These are phyloP conservation scores for Fusarium sp. DNA, from an alignment of 2,329 filamentous ascomycete genomes.

Conservation along the genomic window DNA sequence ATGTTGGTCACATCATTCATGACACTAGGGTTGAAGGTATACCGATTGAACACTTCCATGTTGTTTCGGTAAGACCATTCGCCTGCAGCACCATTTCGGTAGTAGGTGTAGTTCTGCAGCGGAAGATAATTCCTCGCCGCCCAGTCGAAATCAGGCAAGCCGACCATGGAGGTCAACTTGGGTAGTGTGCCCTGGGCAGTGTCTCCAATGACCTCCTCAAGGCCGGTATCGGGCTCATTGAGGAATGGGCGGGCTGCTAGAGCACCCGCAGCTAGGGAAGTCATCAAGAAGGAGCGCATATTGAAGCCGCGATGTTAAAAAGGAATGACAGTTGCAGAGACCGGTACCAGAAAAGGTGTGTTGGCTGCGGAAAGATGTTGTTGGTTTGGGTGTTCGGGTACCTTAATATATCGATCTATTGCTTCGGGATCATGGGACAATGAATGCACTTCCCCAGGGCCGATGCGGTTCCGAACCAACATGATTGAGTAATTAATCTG, in stretches of 20 bases:
- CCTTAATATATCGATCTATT: background rate
- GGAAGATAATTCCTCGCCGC: constrained; percentile 59
- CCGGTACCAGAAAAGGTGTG: background rate
- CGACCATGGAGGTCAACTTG: constrained; percentile 54
- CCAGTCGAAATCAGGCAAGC: constrained; percentile 63
- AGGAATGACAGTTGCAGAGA: background rate
- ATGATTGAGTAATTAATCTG: background rate
- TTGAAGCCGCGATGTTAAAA: background rate
- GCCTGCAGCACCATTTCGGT: constrained; percentile 57
- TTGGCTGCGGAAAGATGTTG: background rate
- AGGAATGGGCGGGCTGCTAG: constrained; percentile 54
- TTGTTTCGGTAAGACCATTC: constrained; percentile 66
- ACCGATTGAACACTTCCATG: constrained; percentile 61
- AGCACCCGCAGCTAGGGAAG: constrained; percentile 41
- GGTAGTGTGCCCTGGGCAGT: constrained; percentile 49
- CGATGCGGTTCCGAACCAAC: background rate
- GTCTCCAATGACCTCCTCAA: constrained; percentile 48
- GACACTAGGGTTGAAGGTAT: constrained; percentile 57
- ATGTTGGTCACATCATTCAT: constrained; percentile 57
- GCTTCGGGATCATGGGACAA: background rate
- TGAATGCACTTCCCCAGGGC: background rate
- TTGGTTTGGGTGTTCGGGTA: background rate
- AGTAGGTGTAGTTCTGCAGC: constrained; percentile 55
- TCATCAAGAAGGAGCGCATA: constrained; percentile 12
- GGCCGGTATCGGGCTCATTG: constrained; percentile 56